These are phyloP conservation scores for Trichosanthes truncata DNA, from an alignment of 306 rosid genomes.

Conservation along the genomic window DNA sequence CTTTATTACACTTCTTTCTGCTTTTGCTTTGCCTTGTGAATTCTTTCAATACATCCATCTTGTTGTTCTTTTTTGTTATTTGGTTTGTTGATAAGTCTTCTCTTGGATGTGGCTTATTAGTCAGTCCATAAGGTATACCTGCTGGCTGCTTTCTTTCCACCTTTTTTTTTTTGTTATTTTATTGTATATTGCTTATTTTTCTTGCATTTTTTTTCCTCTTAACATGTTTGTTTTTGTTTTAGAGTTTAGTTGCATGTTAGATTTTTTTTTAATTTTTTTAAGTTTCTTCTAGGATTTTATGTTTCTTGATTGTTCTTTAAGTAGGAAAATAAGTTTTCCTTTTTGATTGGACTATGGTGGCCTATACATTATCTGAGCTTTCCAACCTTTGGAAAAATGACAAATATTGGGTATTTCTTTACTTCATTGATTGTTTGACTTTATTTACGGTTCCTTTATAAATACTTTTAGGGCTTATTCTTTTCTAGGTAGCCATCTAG, in stretches of 20 bases:
- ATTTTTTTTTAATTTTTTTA: not conserved
- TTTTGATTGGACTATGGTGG: not conserved
- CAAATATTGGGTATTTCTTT: not conserved
- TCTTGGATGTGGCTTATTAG: not conserved
- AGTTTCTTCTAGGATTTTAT: not conserved
- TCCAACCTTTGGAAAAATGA: not conserved
- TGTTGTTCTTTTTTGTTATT: not conserved
- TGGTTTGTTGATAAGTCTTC: not conserved
- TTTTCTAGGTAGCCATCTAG: not conserved
- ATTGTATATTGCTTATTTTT: not conserved
- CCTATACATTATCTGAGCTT: not conserved
- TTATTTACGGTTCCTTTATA: not conserved
- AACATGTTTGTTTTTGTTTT: not conserved
- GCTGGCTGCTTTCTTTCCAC: not conserved
- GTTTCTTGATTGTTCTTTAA: not conserved
- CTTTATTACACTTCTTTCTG: not conserved
- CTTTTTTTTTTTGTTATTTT: not conserved
- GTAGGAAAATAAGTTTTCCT: not conserved
- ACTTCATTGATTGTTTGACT: not conserved
- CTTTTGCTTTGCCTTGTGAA: slow-evolving; percentile 13
- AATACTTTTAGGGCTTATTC: not conserved
- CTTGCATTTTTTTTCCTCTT: not conserved
- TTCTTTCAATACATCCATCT: not conserved
- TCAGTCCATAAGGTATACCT: not conserved
- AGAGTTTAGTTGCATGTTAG: not conserved